phyloP scores from a whole-genome alignment of 768 basidiomycete species.

The Mycena galopus region DNA sequence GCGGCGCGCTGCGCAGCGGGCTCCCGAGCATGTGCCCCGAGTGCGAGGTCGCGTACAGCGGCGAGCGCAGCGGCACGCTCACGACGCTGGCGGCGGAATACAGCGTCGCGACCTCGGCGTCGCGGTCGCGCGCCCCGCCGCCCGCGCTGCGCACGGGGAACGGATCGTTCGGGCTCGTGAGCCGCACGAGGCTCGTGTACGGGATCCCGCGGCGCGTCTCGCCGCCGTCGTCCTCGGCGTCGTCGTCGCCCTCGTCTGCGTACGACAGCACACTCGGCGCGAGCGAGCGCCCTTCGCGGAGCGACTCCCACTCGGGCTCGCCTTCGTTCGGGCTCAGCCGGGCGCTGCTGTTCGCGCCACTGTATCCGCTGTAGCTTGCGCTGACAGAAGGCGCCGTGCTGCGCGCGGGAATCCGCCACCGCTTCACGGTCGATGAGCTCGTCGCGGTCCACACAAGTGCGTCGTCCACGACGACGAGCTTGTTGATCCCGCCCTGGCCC shows the following conservation, averaged over 20 bases:
- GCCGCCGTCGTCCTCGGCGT: conserved; percentile 19
- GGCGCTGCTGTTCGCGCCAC: conserved; percentile 12
- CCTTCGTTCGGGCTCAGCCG: conserved; percentile 18
- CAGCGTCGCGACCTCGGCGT: conserved; percentile 86
- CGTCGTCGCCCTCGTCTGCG: conserved; percentile 41
- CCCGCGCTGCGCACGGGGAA: conserved; percentile 57
- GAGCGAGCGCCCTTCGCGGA: conserved; percentile 25
- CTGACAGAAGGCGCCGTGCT: conserved; percentile 36
- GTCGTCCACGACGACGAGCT: conserved; percentile 87
- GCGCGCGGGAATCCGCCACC: conserved; percentile 81
- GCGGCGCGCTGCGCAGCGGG: conserved; percentile 43
- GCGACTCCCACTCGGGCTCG: conserved; percentile 11
- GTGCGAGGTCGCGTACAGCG: conserved; percentile 42
- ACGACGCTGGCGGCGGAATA: conserved; percentile 89
- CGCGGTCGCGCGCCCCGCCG: conserved; percentile 58
- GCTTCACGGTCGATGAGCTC: conserved; percentile 81
- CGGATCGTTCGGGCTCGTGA: conserved; percentile 76
- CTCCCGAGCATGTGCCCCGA: conserved; percentile 39
- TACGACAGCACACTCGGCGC: conserved; percentile 38
- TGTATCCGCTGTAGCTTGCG: conserved; percentile 29
- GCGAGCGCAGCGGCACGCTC: conserved; percentile 66
- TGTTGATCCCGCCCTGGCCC: conserved; percentile 78
- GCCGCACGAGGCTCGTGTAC: conserved; percentile 75
- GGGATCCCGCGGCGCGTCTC: conserved; percentile 66
- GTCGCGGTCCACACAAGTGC: conserved; percentile 91